A percentile compares a stretch with the other conserved stretches of the same genome.
Evolutionary conservation across 306 rosid genomes (phyloP).

Genomic region (Comarum palustre): DNA sequence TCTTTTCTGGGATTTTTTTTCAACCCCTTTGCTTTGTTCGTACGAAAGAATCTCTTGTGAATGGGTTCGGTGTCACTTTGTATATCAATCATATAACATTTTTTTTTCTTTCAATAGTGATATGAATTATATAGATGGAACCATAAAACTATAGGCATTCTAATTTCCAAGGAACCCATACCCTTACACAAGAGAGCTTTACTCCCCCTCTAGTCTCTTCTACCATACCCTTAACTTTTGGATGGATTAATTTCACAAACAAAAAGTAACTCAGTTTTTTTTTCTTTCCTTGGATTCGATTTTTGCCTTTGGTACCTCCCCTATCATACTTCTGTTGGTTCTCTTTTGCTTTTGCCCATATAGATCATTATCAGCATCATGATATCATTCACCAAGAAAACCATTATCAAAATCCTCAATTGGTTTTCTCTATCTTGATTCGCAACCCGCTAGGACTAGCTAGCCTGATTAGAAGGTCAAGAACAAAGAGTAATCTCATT

Average conservation of each 20-base stretch:
- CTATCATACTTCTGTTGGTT: constrained; percentile 1
- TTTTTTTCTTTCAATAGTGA: neutral
- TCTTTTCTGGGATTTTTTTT: constrained; percentile 17
- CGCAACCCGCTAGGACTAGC: neutral
- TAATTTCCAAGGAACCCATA: constrained; percentile 36
- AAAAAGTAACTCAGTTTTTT: constrained; percentile 16
- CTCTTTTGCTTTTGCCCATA: constrained; percentile 21
- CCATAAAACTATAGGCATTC: neutral
- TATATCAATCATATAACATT: no score
- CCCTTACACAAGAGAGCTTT: constrained; percentile 41
- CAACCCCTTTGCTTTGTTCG: constrained; percentile 51
- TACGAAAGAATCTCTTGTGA: constrained; percentile 42
- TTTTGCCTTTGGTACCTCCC: constrained; percentile 39
- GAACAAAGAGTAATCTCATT: neutral
- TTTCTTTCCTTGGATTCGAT: constrained; percentile 59
- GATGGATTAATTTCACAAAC: constrained; percentile 22
- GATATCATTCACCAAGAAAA: neutral
- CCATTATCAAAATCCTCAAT: neutral
- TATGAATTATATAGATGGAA: neutral
- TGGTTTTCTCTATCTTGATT: neutral
- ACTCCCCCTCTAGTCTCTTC: constrained; percentile 30
- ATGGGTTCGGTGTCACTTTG: constrained; percentile 3
- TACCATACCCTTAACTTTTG: constrained; percentile 16
- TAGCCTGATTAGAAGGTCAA: constrained; percentile 4
- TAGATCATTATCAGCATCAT: constrained; percentile 22